A percentile compares a stretch with the other conserved stretches of the same genome.
phyloP scores from a whole-genome alignment of 768 basidiomycete species.

The Lentinula aciculospora region DNA sequence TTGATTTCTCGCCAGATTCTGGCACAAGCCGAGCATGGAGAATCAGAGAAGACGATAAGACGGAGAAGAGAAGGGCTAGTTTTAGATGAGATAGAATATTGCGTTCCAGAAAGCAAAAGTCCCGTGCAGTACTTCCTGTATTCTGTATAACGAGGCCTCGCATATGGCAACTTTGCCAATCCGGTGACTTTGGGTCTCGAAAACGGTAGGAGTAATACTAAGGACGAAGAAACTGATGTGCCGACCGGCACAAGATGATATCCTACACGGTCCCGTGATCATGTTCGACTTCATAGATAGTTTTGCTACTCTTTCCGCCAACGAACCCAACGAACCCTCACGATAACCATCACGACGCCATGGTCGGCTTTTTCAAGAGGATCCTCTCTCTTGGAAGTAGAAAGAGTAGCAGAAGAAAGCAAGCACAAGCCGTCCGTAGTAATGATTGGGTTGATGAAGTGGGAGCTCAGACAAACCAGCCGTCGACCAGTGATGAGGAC shows the following conservation, averaged over 20 bases:
- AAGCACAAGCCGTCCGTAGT: constrained; percentile 16
- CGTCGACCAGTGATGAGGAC: constrained; percentile 34
- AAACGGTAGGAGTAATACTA: too few species aligned
- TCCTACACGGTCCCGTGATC: constrained; percentile 22
- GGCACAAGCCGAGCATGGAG: constrained; percentile 57
- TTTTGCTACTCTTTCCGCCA: too few species aligned
- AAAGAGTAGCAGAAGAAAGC: constrained; percentile 44
- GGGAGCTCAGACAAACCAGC: constrained; percentile 5
- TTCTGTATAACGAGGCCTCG: constrained; percentile 29
- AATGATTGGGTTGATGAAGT: constrained; percentile 21
- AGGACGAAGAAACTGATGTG: too few species aligned
- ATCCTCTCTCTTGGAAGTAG: constrained; percentile 65
- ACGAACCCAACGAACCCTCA: not conserved
- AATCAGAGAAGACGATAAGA: constrained; percentile 60
- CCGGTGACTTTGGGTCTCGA: too few species aligned
- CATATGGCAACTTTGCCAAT: too few species aligned
- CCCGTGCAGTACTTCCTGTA: constrained; percentile 58
- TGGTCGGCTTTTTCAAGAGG: constrained; percentile 68
- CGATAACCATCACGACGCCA: not conserved
- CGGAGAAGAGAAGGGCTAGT: constrained; percentile 56
- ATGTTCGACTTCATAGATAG: constrained; percentile 7
- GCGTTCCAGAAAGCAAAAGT: constrained; percentile 76
- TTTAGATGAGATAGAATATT: constrained; percentile 68
- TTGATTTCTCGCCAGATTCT: constrained; percentile 18
- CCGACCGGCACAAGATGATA: not conserved